A percentile compares a stretch with the other conserved stretches of the same genome.
Conservation (phyloP, 805 yeast genomes). For the Kazachstania taianensis region DNA sequence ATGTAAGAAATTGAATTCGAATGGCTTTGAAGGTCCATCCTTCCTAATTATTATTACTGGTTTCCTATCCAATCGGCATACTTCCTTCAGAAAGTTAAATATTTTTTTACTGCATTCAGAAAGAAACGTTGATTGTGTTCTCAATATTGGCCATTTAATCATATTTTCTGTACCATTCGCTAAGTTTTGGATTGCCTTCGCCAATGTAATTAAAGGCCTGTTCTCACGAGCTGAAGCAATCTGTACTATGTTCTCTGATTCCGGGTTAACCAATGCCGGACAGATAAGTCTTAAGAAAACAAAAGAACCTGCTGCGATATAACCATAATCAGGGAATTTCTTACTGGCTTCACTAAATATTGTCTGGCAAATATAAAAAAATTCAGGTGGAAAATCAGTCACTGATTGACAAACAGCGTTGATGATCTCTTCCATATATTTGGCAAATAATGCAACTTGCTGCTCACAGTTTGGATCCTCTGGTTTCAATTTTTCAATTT, state of each 20-base stretch:
- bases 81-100: constrained; percentile 32
- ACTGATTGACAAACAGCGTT: constrained; percentile 49
- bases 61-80: constrained; percentile 22
- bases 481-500: constrained; percentile 44
- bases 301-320: constrained; percentile 75
- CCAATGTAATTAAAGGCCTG: constrained; percentile 65
- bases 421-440: constrained; percentile 46
- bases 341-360: constrained; percentile 46
- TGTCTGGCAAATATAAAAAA: constrained; percentile 59
- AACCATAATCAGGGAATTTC: constrained; percentile 58
- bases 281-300: constrained; percentile 71
- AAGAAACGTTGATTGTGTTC: constrained; percentile 34
- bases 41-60: constrained; percentile 13
- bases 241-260: constrained; percentile 34
- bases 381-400: constrained; percentile 54
- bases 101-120: constrained; percentile 32
- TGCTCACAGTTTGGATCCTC: constrained; percentile 32
- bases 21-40: constrained; percentile 14
- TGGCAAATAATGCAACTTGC: constrained; percentile 40
- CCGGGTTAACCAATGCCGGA: constrained; percentile 89
- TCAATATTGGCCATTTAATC: constrained; percentile 53
- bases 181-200: constrained; percentile 74
- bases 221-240: constrained; percentile 36
- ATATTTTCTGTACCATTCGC: constrained; percentile 70
- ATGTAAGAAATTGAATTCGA: constrained; percentile 36